A percentile compares a stretch with the other conserved stretches of the same genome.
Evolutionary conservation across 2,329 filamentous ascomycete species (phyloP).

Genomic region (Xylariomycetidae sp.): DNA sequence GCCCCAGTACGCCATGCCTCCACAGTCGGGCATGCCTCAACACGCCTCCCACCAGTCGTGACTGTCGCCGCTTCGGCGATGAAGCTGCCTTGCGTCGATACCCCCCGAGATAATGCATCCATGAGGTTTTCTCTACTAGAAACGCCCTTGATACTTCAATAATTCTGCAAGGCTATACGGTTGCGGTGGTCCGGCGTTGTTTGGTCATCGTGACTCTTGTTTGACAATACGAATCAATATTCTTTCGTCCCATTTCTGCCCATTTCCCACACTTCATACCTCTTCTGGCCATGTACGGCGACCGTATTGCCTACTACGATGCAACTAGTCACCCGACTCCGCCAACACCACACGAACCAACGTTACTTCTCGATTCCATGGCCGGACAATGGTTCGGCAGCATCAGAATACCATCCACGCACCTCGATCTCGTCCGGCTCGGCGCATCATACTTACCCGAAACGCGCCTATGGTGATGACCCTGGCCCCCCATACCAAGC

Average conservation of each 20-base stretch:
- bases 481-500: too few species aligned
- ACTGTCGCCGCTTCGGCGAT: constrained; percentile 26
- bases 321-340: too few species aligned
- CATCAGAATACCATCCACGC: too few species aligned
- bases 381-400: too few species aligned
- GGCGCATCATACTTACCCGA: too few species aligned
- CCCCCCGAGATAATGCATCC: constrained; percentile 53
- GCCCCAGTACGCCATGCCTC: constrained; percentile 68
- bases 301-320: too few species aligned
- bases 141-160: constrained; percentile 28
- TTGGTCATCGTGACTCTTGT: constrained; percentile 25
- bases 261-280: background rate
- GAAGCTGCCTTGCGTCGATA: constrained; percentile 40
- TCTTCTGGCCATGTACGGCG: too few species aligned
- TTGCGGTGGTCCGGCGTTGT: constrained; percentile 40
- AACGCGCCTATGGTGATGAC: too few species aligned
- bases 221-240: too few species aligned
- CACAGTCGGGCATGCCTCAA: constrained; percentile 71
- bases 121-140: constrained; percentile 32
- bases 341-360: too few species aligned
- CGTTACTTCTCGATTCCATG: too few species aligned
- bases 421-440: too few species aligned
- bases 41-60: constrained; percentile 77
- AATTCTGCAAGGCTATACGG: constrained; percentile 37
- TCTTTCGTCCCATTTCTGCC: background rate